phyloP scores from a whole-genome alignment of 1,139 yeast species.

The Lodderomyces theae region DNA sequence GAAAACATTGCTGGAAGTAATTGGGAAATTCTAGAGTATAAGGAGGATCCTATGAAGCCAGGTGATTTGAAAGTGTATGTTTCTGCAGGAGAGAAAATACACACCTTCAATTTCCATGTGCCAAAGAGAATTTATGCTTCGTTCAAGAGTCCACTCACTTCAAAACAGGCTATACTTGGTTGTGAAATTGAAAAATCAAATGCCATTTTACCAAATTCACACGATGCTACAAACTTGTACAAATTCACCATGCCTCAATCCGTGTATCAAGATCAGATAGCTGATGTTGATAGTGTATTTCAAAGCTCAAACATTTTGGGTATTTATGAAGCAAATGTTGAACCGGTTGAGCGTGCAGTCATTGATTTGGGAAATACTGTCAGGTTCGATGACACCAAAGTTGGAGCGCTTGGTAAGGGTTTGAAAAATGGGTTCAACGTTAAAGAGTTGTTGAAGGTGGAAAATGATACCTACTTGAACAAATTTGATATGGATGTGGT shows the following conservation, averaged over 20 bases:
- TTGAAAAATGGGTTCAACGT: constrained; percentile 79
- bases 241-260: constrained; percentile 68
- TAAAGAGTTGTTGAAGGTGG: constrained; percentile 51
- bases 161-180: constrained; percentile 45
- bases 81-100: constrained; percentile 68
- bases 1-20: constrained; percentile 70
- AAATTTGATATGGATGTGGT: constrained; percentile 58
- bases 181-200: constrained; percentile 60
- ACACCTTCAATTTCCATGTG: constrained; percentile 67
- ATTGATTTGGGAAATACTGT: constrained; percentile 77
- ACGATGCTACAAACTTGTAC: constrained; percentile 54
- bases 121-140: constrained; percentile 73
- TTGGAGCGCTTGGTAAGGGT: constrained; percentile 87
- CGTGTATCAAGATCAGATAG: constrained; percentile 53
- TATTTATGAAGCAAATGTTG: constrained; percentile 73
- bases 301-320: constrained; percentile 65
- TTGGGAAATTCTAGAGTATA: constrained; percentile 84
- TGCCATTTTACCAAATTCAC: constrained; percentile 71
- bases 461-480: constrained; percentile 50
- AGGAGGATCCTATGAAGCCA: constrained; percentile 53
- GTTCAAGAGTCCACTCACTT: constrained; percentile 52
- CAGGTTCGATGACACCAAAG: constrained; percentile 60
- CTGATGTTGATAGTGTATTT: constrained; percentile 61
- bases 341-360: constrained; percentile 68
- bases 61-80: constrained; percentile 79